phyloP scores from a whole-genome alignment of 106 monocot genomes.

The Alisma plantagoaquatica region DNA sequence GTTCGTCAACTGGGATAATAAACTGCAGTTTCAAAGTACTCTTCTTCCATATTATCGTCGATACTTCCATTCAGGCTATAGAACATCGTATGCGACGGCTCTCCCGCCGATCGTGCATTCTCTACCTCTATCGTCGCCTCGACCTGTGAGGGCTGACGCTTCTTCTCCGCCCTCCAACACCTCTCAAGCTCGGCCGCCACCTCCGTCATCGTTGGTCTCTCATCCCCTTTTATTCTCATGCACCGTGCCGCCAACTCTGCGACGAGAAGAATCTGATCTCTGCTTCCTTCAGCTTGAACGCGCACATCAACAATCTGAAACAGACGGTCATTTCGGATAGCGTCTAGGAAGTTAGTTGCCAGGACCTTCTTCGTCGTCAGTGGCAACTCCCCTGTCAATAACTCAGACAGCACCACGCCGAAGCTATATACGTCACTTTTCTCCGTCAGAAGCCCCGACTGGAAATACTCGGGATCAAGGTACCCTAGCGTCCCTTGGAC shows the following conservation, averaged over 20 bases:
- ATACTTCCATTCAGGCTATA: too few relatives aligned
- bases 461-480: background rate
- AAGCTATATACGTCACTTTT: constrained; percentile 99
- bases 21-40: too few relatives aligned
- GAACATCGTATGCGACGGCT: too few relatives aligned
- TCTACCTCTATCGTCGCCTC: too few relatives aligned
- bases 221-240: constrained; percentile 3
- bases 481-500: background rate
- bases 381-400: background rate
- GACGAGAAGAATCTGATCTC: background rate
- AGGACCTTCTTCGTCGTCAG: background rate
- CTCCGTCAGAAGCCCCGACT: constrained; percentile 11
- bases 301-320: background rate
- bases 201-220: constrained; percentile 2
- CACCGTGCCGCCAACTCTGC: background rate
- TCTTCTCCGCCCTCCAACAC: background rate
- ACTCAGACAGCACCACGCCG: constrained; percentile 42
- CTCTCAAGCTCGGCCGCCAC: background rate
- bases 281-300: background rate
- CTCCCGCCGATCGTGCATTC: too few relatives aligned
- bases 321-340: background rate
- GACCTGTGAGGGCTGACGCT: background rate
- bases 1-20: too few relatives aligned
- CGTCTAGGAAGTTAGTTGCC: background rate
- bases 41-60: too few relatives aligned